These are phyloP conservation scores for Leccinum sublutescens DNA, from an alignment of 768 basidiomycete genomes.

Conservation along the genomic window DNA sequence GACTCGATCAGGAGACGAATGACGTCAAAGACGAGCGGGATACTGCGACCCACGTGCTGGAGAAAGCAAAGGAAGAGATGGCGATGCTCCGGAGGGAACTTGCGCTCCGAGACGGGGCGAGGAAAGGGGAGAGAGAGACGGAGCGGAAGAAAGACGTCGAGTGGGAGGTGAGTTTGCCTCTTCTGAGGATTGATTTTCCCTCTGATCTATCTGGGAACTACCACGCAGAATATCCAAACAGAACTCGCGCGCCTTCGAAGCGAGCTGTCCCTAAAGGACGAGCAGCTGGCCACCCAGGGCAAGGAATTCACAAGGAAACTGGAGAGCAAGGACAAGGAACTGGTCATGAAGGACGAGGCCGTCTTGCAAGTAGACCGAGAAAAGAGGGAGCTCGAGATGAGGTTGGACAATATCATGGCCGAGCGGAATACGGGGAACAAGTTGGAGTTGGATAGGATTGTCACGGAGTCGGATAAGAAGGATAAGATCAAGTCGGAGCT, in stretches of 20 bases:
- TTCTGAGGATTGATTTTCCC: neutral
- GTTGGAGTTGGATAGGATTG: neutral
- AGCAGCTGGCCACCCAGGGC: slow-evolving; percentile 47
- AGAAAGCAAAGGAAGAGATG: slow-evolving; percentile 62
- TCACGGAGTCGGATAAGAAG: neutral
- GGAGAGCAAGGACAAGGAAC: neutral
- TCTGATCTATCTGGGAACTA: neutral
- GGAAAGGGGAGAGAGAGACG: neutral
- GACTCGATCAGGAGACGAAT: slow-evolving; percentile 65
- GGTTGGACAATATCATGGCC: slow-evolving; percentile 24
- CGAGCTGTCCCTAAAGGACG: neutral
- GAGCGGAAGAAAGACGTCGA: neutral
- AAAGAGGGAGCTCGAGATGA: slow-evolving; percentile 59
- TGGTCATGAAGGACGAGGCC: slow-evolving; percentile 48
- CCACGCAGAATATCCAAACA: neutral
- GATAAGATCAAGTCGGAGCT: neutral
- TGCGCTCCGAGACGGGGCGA: neutral
- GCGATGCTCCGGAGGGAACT: slow-evolving; percentile 40
- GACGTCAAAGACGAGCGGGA: slow-evolving; percentile 49
- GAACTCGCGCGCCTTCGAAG: neutral
- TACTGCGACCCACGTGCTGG: slow-evolving; percentile 24
- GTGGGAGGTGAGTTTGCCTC: neutral
- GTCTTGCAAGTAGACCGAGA: slow-evolving; percentile 64
- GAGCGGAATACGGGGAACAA: slow-evolving; percentile 7
- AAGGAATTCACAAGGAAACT: neutral